Conservation (phyloP, 1,284 basidiomycete genomes). For the Grifola frondosa region DNA sequence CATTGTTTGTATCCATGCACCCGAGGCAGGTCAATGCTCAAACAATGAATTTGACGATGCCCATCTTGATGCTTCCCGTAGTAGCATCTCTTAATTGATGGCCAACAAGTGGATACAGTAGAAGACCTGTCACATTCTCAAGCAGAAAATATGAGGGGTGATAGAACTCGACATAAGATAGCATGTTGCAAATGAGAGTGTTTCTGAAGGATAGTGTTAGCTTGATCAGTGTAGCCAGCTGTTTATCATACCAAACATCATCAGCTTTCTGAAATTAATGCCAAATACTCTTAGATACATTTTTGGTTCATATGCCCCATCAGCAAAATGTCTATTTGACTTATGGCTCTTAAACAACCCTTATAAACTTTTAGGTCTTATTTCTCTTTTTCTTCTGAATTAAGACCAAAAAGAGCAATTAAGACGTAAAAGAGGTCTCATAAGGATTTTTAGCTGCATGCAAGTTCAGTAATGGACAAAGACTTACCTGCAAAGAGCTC, state of each 20-base stretch:
- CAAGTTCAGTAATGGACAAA: too few species aligned
- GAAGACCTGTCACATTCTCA: constrained; percentile 67
- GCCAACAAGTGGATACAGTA: constrained; percentile 43
- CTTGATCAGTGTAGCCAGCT: too few species aligned
- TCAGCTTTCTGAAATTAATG: constrained; percentile 44
- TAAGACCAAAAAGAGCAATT: too few species aligned
- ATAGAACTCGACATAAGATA: constrained; percentile 74
- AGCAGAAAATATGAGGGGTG: constrained; percentile 61
- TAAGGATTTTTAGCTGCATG: too few species aligned
- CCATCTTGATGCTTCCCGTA: constrained; percentile 46
- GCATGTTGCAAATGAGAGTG: constrained; percentile 64
- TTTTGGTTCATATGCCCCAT: too few species aligned
- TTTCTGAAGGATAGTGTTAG: constrained; percentile 47
- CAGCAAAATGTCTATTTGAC: too few species aligned
- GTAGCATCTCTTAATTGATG: constrained; percentile 19
- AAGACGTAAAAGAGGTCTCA: too few species aligned
- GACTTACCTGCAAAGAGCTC: constrained; percentile 65
- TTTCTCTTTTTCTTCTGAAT: too few species aligned
- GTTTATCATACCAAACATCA: constrained; percentile 49
- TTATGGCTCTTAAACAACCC: too few species aligned
- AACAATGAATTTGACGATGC: constrained; percentile 64
- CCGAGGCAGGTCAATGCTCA: constrained; percentile 58
- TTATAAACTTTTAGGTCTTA: too few species aligned
- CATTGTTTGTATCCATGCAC: too few species aligned
- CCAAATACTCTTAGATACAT: too few species aligned